These are phyloP conservation scores for Astrothelium subdiscretum DNA, from an alignment of 495 filamentous ascomycete genomes.

Conservation along the genomic window DNA sequence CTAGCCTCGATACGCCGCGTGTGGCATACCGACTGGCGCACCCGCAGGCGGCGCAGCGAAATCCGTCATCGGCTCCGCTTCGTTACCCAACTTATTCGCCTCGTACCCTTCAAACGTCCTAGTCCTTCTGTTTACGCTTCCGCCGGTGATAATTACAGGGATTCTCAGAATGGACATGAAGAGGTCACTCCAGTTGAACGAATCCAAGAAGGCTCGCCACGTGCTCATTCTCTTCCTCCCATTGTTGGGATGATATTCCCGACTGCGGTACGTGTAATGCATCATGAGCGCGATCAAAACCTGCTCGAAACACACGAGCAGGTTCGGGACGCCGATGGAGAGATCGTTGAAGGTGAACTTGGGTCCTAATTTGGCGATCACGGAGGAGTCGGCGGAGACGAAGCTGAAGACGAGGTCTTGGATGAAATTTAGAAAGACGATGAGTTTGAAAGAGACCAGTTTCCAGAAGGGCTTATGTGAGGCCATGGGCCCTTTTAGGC, in stretches of 20 bases:
- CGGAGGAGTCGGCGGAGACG: background rate
- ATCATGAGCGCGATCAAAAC: background rate
- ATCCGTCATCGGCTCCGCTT: background rate
- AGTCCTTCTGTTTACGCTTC: background rate
- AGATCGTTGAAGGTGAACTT: slow-evolving; percentile 5
- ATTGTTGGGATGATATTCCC: background rate
- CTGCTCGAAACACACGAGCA: background rate
- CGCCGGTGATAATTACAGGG: background rate
- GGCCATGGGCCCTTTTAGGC: background rate
- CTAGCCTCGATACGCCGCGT: background rate
- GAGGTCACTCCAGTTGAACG: background rate
- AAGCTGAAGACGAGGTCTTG: slow-evolving; percentile 4
- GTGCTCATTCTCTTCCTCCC: background rate
- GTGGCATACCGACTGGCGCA: background rate
- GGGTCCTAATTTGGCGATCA: background rate
- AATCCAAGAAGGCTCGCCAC: background rate
- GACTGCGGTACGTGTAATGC: background rate
- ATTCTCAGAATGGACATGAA: background rate
- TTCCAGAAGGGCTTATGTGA: slow-evolving; percentile 3
- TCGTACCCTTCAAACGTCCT: background rate
- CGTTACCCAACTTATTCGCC: background rate
- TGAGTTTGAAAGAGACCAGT: slow-evolving; percentile 8
- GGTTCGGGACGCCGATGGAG: slow-evolving; percentile 5
- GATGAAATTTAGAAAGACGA: slow-evolving; percentile 8
- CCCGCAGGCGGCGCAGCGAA: background rate